Base-by-base conservation (phyloP, 768 basidiomycete genomes). In the Botryobasidium botryosum region DNA sequence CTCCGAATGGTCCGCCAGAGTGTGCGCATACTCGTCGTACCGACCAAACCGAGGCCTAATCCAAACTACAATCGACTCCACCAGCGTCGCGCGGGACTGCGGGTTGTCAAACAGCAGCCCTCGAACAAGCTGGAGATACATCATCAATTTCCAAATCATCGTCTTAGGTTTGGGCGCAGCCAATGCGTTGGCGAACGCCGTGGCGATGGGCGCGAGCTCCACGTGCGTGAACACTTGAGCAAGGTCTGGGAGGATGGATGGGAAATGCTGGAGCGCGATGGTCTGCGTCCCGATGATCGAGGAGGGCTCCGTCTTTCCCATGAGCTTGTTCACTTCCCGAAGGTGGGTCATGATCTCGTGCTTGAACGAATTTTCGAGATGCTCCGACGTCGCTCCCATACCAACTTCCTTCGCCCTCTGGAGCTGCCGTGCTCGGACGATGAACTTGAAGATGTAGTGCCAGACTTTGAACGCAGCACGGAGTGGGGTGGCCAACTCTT, bases 271-370 rank as follows among this genome's bases (percentile, higher is more conserved):
- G 10, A 94, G 67, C 4, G 88, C 88, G 48, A 92, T 79, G 1
- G 87, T 88, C 57, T 97, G 92, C 2, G 92, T 92, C 41, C 92
- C 92, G 40, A 97, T 87, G 58, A 94, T 81, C n/a, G 82, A 75
- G 4, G 77, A 69, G 0, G 87, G 88, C 2, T 75, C 68, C 0
- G 72, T 68, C 2, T 71, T 73, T 0, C 76, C 69, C 92, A 97
- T 92, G 75, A 97, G 79, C 36, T 74, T 68, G 53, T 85, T 92
- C 47, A 94, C 75, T 52, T 84, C 80, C 2, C 64, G 61, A 7
- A 97, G 66, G 57, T 94, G 81, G 3, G 74, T 64, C 15, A 72
- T 71, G 24, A 92, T 61, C 51, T 94, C 91, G 29, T 75, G 71
- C 60, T 84, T 84, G 68, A 96, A 96, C 0, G 71, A 72, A 6